Percentiles rank a stretch among this genome's conserved stretches.
phyloP scores from a whole-genome alignment of 1,139 yeast genomes.

The Debaryomyces fabryi region DNA sequence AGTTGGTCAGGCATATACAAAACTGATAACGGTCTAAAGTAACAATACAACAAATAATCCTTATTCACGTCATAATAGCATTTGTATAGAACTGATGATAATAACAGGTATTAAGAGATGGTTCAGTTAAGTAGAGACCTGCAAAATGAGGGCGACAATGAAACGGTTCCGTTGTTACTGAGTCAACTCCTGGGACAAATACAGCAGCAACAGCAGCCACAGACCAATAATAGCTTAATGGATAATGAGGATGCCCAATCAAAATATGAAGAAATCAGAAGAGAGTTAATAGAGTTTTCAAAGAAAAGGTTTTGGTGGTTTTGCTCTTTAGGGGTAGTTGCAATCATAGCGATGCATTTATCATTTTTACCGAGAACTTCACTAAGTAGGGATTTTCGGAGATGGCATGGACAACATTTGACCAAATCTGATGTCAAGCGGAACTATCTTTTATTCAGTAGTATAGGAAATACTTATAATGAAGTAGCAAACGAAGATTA shows the following conservation, averaged over 20 bases:
- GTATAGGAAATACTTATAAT: conserved; percentile 28
- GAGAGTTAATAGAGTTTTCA: conserved; percentile 24
- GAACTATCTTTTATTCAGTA: conserved; percentile 29
- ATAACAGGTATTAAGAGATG: background rate
- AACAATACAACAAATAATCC: background rate
- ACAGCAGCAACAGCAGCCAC: background rate
- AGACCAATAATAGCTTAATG: background rate
- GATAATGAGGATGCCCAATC: conserved; percentile 2
- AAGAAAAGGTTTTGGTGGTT: conserved; percentile 53
- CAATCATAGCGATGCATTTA: conserved; percentile 59
- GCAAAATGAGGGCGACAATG: background rate
- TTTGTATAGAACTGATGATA: background rate
- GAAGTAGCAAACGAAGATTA: conserved; percentile 31
- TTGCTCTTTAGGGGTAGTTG: conserved; percentile 55
- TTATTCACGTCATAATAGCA: background rate
- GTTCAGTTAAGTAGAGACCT: background rate
- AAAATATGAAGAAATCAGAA: conserved; percentile 12
- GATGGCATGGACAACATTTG: conserved; percentile 66
- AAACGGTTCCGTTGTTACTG: conserved; percentile 2
- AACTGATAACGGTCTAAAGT: background rate
- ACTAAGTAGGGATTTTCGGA: conserved; percentile 75
- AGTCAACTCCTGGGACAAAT: background rate
- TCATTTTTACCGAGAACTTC: conserved; percentile 89
- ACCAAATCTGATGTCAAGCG: conserved; percentile 69
- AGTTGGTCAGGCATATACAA: background rate